These are phyloP conservation scores for Ustanciosporium gigantosporum DNA, from an alignment of 1,284 basidiomycete genomes.

Conservation along the genomic window DNA sequence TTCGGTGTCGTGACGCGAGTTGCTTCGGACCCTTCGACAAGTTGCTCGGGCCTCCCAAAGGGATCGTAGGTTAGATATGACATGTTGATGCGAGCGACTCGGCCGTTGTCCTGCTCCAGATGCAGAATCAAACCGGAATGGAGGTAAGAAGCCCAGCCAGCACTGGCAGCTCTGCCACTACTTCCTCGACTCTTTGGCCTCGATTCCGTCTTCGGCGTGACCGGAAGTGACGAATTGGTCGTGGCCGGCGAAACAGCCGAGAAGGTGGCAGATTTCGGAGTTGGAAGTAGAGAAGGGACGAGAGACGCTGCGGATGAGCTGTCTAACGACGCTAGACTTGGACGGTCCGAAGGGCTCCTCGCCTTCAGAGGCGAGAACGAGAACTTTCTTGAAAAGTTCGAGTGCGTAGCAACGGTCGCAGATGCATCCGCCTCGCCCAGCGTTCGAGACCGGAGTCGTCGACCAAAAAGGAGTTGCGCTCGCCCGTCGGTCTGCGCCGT, in stretches of 20 bases:
- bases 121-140: constrained; percentile 45
- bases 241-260: constrained; percentile 21
- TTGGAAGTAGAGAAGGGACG: constrained; percentile 8
- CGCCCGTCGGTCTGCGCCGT: constrained; percentile 30
- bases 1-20: constrained; percentile 16
- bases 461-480: constrained; percentile 23
- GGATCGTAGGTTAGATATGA: constrained; percentile 50
- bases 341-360: too few relatives aligned
- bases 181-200: constrained; percentile 27
- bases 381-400: too few relatives aligned
- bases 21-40: constrained; percentile 16
- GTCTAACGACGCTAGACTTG: not conserved
- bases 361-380: too few relatives aligned
- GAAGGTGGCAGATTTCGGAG: constrained; percentile 19
- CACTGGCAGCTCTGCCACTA: constrained; percentile 9
- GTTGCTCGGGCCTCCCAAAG: constrained; percentile 42
- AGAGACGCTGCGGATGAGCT: constrained; percentile 20
- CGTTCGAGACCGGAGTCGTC: constrained; percentile 41
- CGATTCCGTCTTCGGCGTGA: constrained; percentile 12
- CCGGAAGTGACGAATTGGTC: constrained; percentile 21
- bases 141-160: constrained; percentile 49
- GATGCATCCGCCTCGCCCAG: constrained; percentile 33
- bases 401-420: not conserved
- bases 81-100: constrained; percentile 25
- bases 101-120: constrained; percentile 37